These are phyloP conservation scores for Kluyveromyces aestuarii DNA, from an alignment of 805 yeast genomes.

Conservation along the genomic window DNA sequence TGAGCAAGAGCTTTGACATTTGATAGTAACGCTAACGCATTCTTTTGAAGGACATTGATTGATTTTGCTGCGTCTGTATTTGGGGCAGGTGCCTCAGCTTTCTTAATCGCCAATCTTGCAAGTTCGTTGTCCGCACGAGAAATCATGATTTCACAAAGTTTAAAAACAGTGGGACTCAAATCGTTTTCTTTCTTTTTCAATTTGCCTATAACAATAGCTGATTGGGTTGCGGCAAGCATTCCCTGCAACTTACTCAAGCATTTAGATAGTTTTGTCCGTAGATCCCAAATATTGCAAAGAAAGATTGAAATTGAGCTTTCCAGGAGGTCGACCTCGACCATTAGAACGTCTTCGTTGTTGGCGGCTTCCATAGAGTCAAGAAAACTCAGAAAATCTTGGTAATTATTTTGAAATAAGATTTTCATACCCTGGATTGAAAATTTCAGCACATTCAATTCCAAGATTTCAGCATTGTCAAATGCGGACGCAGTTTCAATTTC, in stretches of 20 bases:
- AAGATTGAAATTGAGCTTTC: slow-evolving; percentile 1
- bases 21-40: slow-evolving; percentile 14
- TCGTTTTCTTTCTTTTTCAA: slow-evolving; percentile 10
- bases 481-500: slow-evolving; percentile 9
- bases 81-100: slow-evolving; percentile 1
- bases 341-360: neutral
- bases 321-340: slow-evolving; percentile 2
- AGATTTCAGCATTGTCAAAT: neutral
- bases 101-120: slow-evolving; percentile 13
- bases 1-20: slow-evolving; percentile 21
- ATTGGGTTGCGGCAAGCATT: slow-evolving; percentile 9
- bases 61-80: slow-evolving; percentile 5
- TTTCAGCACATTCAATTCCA: slow-evolving; percentile 9
- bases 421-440: slow-evolving; percentile 12
- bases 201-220: slow-evolving; percentile 7
- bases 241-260: slow-evolving; percentile 10
- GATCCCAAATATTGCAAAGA: slow-evolving; percentile 10
- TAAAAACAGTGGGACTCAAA: slow-evolving; percentile 19
- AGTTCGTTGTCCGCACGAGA: slow-evolving; percentile 21
- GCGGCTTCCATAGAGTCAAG: neutral
- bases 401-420: slow-evolving; percentile 5
- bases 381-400: slow-evolving; percentile 5
- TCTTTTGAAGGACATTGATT: slow-evolving; percentile 15
- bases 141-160: slow-evolving; percentile 17
- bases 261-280: slow-evolving; percentile 12